Conservation (phyloP, 179 eudicot species). For the Drosera spatulata region DNA sequence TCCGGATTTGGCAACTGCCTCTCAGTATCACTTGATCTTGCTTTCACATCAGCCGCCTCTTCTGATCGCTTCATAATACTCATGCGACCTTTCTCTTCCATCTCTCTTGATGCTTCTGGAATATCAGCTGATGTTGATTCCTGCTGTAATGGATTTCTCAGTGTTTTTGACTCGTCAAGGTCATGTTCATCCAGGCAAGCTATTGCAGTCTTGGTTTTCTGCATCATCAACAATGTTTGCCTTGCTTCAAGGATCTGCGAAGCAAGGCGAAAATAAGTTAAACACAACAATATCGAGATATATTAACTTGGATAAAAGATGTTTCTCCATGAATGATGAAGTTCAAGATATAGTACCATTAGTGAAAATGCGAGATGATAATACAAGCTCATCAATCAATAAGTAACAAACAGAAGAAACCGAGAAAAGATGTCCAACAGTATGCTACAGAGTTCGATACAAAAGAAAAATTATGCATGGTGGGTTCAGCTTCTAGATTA, state of each 20-base stretch:
- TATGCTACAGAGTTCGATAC: too few species aligned
- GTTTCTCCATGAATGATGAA: too few species aligned
- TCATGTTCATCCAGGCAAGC: neutral
- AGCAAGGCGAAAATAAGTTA: neutral
- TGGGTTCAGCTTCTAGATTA: too few species aligned
- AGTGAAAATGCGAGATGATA: too few species aligned
- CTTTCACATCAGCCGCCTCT: conserved; percentile 9
- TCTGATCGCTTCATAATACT: conserved; percentile 4
- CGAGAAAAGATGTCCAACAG: too few species aligned
- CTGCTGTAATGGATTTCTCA: conserved; percentile 11
- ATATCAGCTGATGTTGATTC: conserved; percentile 7
- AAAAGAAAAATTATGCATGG: too few species aligned
- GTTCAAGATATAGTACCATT: too few species aligned
- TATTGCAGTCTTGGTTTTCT: conserved; percentile 19
- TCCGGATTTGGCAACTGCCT: conserved; percentile 31
- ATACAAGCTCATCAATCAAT: too few species aligned
- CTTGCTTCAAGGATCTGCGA: conserved; percentile 51
- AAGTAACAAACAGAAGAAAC: too few species aligned
- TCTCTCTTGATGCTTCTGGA: conserved; percentile 8
- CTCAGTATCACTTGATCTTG: conserved; percentile 7
- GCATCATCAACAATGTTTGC: conserved; percentile 31
- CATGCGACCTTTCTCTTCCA: conserved; percentile 10
- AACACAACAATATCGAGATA: too few species aligned
- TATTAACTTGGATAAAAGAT: too few species aligned
- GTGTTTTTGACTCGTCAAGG: conserved; percentile 14